Evolutionary conservation across 2,329 filamentous ascomycete genomes (phyloP), one percentile per base, ranked within the genome.

Genomic region (Aspergillus nomiae): DNA sequence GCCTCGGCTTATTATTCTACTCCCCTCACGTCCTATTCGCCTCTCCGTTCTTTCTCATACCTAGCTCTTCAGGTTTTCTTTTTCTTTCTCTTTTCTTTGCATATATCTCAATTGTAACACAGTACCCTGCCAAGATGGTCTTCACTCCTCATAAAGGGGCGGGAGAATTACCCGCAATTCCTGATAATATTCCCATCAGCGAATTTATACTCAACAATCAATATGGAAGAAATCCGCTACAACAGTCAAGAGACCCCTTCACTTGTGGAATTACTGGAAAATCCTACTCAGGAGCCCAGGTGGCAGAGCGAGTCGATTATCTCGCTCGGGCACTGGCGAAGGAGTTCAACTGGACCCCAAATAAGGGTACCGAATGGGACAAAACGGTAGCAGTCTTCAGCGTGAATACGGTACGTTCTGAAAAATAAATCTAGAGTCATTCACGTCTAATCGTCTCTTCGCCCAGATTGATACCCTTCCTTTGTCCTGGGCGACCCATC

Each of bases 151-250:
- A 80, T 21, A 65, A 72, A 55, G 77, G 74, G 69, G 74, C 78
- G 14, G 78, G 77, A 38, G 65, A 77, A 46, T 68, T 83, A 55
- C 75, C 74, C 78, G 85, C 89, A 38, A 83, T 89, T 11, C 92
- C 92, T 19, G 92, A 95, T 76, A 87, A 87, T 34, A 84, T 96
- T 69, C 84, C 92, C 6, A 84, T 96, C 62, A 85, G 85, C 67
- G 87, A 94, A 58, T 96, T 96, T 77, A 89, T 96, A 81, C 85
- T 89, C 64, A 86, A 89, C 69, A 91, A 94, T 70, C 79, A 84
- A 53, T 86, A 92, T 71, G 91, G 91, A 41, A 87, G 92, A 54
- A 77, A 81, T 58, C 84, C 91, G 11, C 77, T 91, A 11, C 82
- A 84, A 36, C 82, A 86, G 65, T 89, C 92, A 24, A 82, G 82